These are phyloP conservation scores for Calonectria hawksworthii DNA, from an alignment of 2,329 filamentous ascomycete species.

Conservation along the genomic window DNA sequence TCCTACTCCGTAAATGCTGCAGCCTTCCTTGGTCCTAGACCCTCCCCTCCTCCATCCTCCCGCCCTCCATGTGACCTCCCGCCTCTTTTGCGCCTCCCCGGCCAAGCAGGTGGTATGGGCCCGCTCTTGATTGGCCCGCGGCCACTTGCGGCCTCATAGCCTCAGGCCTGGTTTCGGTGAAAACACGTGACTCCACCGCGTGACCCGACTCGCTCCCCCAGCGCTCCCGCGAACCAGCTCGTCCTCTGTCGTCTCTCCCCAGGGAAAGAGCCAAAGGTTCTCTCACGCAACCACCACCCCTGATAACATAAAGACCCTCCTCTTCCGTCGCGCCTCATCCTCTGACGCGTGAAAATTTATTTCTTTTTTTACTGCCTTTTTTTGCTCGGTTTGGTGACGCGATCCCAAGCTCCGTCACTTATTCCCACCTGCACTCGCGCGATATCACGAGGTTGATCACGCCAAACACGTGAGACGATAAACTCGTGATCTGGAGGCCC, in stretches of 20 bases:
- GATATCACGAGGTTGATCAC: slow-evolving; percentile 65
- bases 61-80: slow-evolving; percentile 7
- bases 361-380: slow-evolving; percentile 24
- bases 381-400: slow-evolving; percentile 34
- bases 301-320: slow-evolving; percentile 48
- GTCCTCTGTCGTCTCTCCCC: slow-evolving; percentile 30
- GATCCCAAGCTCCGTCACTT: slow-evolving; percentile 44
- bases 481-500: slow-evolving; percentile 59
- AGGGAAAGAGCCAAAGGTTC: slow-evolving; percentile 25
- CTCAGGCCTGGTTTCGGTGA: slow-evolving; percentile 30
- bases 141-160: slow-evolving; percentile 42
- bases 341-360: slow-evolving; percentile 33
- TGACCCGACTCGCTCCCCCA: slow-evolving; percentile 51
- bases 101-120: not conserved
- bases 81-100: not conserved
- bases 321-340: slow-evolving; percentile 22
- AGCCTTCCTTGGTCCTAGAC: slow-evolving; percentile 3
- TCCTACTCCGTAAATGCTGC: not conserved
- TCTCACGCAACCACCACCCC: slow-evolving; percentile 40
- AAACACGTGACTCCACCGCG: slow-evolving; percentile 49
- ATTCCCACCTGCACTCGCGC: slow-evolving; percentile 51
- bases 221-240: slow-evolving; percentile 30
- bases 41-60: not conserved
- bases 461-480: slow-evolving; percentile 60
- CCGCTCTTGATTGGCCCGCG: slow-evolving; percentile 34